Percentiles rank a stretch among this genome's conserved stretches.
Evolutionary conservation across 1,139 yeast genomes (phyloP).

Genomic region (Yamadazyma oceani): DNA sequence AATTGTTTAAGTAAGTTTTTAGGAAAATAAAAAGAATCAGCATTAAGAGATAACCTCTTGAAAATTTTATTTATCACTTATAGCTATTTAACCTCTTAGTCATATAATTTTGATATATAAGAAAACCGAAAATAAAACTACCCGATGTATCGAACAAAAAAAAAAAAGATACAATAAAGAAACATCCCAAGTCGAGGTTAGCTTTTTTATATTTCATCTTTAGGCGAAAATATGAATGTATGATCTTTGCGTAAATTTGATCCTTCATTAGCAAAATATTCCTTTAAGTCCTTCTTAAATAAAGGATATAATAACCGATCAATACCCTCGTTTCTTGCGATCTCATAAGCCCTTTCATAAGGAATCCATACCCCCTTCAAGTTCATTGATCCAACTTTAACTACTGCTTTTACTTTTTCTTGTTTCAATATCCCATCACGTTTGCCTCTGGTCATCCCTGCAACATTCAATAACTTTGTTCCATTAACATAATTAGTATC

Average conservation of each 20-base stretch:
- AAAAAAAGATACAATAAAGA: too few relatives aligned
- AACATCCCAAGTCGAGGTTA: not conserved
- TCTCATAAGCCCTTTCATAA: slow-evolving; percentile 50
- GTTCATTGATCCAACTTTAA: slow-evolving; percentile 54
- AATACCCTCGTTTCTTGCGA: slow-evolving; percentile 51
- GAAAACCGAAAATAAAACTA: not conserved
- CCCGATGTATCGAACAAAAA: not conserved
- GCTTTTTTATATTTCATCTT: not conserved
- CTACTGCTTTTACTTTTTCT: slow-evolving; percentile 45
- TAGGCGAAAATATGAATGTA: not conserved
- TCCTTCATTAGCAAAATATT: slow-evolving; percentile 31
- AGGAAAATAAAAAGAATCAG: not conserved
- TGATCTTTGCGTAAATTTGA: slow-evolving; percentile 22
- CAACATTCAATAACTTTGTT: slow-evolving; percentile 75
- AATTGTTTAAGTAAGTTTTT: not conserved
- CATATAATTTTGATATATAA: too few relatives aligned
- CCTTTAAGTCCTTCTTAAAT: slow-evolving; percentile 44
- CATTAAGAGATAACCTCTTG: too few relatives aligned
- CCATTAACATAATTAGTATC: slow-evolving; percentile 56
- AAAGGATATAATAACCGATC: slow-evolving; percentile 42
- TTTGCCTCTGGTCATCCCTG: slow-evolving; percentile 94
- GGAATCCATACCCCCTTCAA: slow-evolving; percentile 62
- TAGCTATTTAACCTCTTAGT: too few relatives aligned
- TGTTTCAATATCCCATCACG: slow-evolving; percentile 80
- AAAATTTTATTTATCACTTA: too few relatives aligned